Evolutionary conservation across 2,329 filamentous ascomycete genomes (phyloP).

Genomic region (Metarhizium humberi): DNA sequence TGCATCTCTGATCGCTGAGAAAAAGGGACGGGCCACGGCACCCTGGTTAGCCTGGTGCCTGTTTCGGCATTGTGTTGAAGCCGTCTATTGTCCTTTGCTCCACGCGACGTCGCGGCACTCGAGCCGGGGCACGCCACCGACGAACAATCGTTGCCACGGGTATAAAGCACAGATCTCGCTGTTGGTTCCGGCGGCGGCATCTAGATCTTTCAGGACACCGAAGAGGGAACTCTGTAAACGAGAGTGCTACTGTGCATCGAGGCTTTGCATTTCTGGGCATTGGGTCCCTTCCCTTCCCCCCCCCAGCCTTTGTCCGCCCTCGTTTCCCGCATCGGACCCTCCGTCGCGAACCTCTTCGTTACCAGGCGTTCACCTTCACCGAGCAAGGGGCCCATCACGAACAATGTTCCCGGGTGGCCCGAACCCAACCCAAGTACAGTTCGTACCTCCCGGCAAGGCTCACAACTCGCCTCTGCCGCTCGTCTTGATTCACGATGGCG

Average conservation of each 20-base stretch:
- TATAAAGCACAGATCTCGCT: background rate
- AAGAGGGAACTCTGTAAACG: background rate
- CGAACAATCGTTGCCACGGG: background rate
- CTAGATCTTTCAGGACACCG: background rate
- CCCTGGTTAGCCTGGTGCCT: background rate
- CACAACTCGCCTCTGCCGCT: constrained; percentile 12
- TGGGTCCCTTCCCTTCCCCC: too few relatives aligned
- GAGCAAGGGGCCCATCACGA: background rate
- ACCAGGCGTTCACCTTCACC: background rate
- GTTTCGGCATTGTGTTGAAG: background rate
- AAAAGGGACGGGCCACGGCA: background rate
- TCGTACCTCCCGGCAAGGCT: constrained; percentile 9
- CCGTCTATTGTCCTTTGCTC: background rate
- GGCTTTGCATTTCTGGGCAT: background rate
- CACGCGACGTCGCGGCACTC: background rate
- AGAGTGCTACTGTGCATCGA: background rate
- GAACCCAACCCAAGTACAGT: constrained; percentile 15
- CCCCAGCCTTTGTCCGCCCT: background rate
- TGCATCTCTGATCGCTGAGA: background rate
- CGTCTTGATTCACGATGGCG: constrained; percentile 21
- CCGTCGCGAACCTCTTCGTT: background rate
- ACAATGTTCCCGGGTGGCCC: constrained; percentile 15
- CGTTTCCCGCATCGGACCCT: background rate
- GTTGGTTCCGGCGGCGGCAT: background rate
- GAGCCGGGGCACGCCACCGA: background rate